Evolutionary conservation across 2,329 filamentous ascomycete genomes (phyloP).

Genomic region (Aspergillus hortae): DNA sequence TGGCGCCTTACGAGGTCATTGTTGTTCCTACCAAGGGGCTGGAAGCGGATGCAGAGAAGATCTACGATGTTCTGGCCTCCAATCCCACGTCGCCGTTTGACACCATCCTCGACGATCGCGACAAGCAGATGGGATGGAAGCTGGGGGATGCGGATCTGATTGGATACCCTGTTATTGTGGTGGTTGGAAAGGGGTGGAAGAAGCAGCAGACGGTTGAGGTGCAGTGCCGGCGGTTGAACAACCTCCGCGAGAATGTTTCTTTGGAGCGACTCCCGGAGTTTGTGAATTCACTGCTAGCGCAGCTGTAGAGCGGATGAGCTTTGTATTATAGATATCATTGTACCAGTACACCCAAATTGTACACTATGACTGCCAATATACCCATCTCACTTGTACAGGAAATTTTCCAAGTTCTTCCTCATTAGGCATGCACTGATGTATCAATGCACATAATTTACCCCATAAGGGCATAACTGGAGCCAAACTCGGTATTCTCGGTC

Average conservation of each 20-base stretch:
- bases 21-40: conserved; percentile 56
- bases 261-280: conserved; percentile 48
- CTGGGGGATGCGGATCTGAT: conserved; percentile 84
- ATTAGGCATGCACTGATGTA: too few relatives aligned
- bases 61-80: conserved; percentile 61
- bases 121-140: conserved; percentile 72
- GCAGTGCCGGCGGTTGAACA: conserved; percentile 67
- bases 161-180: conserved; percentile 79
- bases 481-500: too few relatives aligned
- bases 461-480: too few relatives aligned
- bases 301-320: conserved; percentile 40
- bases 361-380: conserved; percentile 4
- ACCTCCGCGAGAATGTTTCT: conserved; percentile 57
- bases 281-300: conserved; percentile 47
- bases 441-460: too few relatives aligned
- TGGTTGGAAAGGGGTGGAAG: conserved; percentile 71
- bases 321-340: conserved; percentile 5
- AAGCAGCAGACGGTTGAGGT: conserved; percentile 63
- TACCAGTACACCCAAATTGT: conserved; percentile 1
- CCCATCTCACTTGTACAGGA: background rate
- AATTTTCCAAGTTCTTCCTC: too few relatives aligned
- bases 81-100: conserved; percentile 48
- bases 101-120: conserved; percentile 69
- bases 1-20: conserved; percentile 78
- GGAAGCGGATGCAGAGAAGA: conserved; percentile 49